These are phyloP conservation scores for Plectranthus barbatus DNA, from an alignment of 257 asterid genomes.

Conservation along the genomic window DNA sequence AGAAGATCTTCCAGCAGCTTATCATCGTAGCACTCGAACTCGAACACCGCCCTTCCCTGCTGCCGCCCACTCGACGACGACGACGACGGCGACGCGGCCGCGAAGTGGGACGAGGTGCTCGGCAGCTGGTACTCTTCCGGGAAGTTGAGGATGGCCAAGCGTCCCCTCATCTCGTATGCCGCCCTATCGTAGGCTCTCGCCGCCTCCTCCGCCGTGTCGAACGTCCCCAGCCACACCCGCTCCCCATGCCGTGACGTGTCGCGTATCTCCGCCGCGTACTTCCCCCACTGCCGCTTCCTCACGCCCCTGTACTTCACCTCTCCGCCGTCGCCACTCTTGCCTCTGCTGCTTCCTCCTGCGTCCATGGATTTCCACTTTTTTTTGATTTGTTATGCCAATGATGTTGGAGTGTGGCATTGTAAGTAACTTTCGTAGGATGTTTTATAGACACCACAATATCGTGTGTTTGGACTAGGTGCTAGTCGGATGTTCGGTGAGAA, in stretches of 20 bases:
- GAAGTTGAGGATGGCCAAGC: constrained; percentile 35
- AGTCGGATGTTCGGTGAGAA: too few species aligned
- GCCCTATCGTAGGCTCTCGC: constrained; percentile 42
- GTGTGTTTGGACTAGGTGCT: background rate
- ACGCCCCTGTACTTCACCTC: constrained; percentile 41
- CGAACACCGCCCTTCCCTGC: constrained; percentile 21
- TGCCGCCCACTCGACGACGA: background rate
- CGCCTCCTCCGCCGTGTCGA: too few species aligned
- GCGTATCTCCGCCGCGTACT: too few species aligned
- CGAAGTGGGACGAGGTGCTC: constrained; percentile 26
- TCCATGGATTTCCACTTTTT: background rate
- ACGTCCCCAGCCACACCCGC: too few species aligned
- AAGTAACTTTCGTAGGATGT: constrained; percentile 1
- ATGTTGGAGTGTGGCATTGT: constrained; percentile 10
- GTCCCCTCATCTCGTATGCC: constrained; percentile 35
- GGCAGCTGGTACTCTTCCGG: constrained; percentile 36
- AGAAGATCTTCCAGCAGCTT: constrained; percentile 38
- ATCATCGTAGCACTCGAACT: constrained; percentile 39
- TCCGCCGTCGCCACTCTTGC: background rate
- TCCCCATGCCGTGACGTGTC: constrained; percentile 29
- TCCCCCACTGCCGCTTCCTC: constrained; percentile 43
- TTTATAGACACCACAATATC: background rate
- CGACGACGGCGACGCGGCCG: constrained; percentile 2
- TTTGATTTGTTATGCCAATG: background rate
- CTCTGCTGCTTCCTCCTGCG: background rate